Base-by-base conservation (phyloP, 129 eudicot genomes). In the Flaveria linearis region DNA sequence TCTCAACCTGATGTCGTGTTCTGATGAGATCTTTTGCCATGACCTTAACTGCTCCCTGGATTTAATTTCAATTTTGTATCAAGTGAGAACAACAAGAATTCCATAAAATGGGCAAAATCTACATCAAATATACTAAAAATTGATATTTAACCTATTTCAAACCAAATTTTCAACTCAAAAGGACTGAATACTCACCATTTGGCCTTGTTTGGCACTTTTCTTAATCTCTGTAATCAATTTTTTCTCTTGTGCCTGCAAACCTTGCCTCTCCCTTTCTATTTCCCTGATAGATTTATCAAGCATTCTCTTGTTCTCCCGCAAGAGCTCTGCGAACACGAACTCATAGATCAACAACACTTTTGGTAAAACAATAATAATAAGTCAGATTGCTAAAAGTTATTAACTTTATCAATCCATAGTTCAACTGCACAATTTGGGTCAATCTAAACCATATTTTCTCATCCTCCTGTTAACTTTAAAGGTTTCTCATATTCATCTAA, bases 21-120 rank as follows among this genome's bases (percentile, higher is more conserved):
- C 98, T 90, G 47, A 92, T 92, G 56, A 92, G 96, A 82, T 92
- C 98, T 85, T 92, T 92, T 13, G 98, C 98, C 98, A 92, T 90
- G 51, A 92, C 92, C 82, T 87, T 92, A 25, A 92, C 98, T 30
- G 98, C 98, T 79, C 98, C 98, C 96, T 92, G 78, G 8, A 68
- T 50, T 46, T 43, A 43, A 43, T 20, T 18, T 6, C 7, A 74
- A 43, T 2, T 0, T 3, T 4, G 28, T 14, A 42, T 58, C 22
- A 0, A 74, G 17, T 74, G 11, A 15, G 39, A 22, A 39, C 17
- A 18, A 47, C 3, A 14, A 26, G 43, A 9, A 2, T 43, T 75
- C 52, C 68, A 68, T 2, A 67, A 26, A 6, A 12, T 14, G 10
- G 36, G 50, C 20, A 16, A 72, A 30, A 3, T 36, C 13, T 3